These are phyloP conservation scores for Leccinum incarnatum DNA, from an alignment of 768 basidiomycete genomes.

Conservation along the genomic window DNA sequence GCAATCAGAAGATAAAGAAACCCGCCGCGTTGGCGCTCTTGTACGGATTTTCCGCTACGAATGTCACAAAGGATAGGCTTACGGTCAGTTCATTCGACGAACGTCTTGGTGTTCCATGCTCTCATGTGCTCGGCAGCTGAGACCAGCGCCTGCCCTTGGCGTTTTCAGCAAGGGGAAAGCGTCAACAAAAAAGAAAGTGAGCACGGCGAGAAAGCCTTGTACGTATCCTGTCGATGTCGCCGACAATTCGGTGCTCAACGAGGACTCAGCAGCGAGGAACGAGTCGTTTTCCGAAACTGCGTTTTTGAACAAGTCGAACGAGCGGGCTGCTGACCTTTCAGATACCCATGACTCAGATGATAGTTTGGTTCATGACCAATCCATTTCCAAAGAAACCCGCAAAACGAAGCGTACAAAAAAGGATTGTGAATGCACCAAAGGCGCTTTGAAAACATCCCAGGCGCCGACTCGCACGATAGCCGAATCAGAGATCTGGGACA, in stretches of 20 bases:
- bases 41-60: constrained; percentile 38
- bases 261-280: constrained; percentile 11
- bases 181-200: constrained; percentile 27
- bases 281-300: constrained; percentile 45
- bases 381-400: constrained; percentile 6
- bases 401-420: constrained; percentile 3
- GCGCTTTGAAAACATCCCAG: background rate
- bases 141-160: constrained; percentile 28
- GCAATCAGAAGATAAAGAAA: constrained; percentile 22
- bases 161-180: constrained; percentile 38
- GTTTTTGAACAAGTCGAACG: constrained; percentile 39
- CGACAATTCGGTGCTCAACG: background rate
- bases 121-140: constrained; percentile 26
- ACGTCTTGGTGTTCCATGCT: background rate
- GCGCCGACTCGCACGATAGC: constrained; percentile 4
- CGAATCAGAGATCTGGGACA: constrained; percentile 54
- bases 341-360: constrained; percentile 4
- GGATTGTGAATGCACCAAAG: background rate
- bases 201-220: constrained; percentile 14
- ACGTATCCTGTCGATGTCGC: background rate
- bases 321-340: constrained; percentile 7
- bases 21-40: constrained; percentile 33
- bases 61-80: constrained; percentile 35
- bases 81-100: constrained; percentile 26
- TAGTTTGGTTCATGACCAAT: constrained; percentile 17